Conservation (phyloP, 805 yeast genomes). For the Yarrowia sp. region DNA sequence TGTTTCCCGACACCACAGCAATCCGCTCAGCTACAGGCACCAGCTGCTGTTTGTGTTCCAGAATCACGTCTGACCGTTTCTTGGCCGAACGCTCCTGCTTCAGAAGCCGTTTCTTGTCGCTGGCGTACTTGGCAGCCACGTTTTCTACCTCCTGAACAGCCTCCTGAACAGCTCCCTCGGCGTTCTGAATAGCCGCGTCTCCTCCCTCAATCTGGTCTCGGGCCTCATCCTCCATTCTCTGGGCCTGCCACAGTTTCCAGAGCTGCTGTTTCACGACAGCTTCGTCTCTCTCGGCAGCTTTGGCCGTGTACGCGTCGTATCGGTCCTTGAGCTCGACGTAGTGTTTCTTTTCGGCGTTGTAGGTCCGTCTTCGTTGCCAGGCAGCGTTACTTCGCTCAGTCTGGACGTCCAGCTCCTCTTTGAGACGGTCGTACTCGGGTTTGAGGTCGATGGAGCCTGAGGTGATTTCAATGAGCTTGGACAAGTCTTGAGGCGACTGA, state of each 20-base stretch:
- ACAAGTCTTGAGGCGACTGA: slow-evolving; percentile 72
- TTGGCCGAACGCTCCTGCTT: slow-evolving; percentile 11
- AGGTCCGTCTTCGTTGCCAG: slow-evolving; percentile 63
- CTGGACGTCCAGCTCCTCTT: slow-evolving; percentile 53
- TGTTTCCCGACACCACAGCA: not conserved
- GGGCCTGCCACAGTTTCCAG: slow-evolving; percentile 61
- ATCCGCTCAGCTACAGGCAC: slow-evolving; percentile 14
- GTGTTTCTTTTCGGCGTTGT: slow-evolving; percentile 70
- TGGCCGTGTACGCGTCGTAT: slow-evolving; percentile 61
- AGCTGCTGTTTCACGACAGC: slow-evolving; percentile 50
- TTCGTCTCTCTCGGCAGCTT: slow-evolving; percentile 43
- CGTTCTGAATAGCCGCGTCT: slow-evolving; percentile 27
- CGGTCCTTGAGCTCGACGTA: slow-evolving; percentile 73
- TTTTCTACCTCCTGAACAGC: slow-evolving; percentile 4
- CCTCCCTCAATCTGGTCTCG: slow-evolving; percentile 32
- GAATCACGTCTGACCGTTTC: not conserved
- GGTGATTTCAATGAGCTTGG: slow-evolving; percentile 71
- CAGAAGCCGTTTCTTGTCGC: not conserved
- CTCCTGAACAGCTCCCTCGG: slow-evolving; percentile 30
- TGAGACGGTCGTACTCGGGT: slow-evolving; percentile 61
- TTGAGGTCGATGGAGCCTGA: slow-evolving; percentile 74
- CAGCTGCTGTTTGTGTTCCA: slow-evolving; percentile 14
- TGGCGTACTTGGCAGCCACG: slow-evolving; percentile 12
- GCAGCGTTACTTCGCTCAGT: slow-evolving; percentile 58
- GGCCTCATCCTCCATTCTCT: slow-evolving; percentile 40